Percentiles rank a stretch among this genome's conserved stretches.
Evolutionary conservation across 352 stramenopile species (phyloP).

Genomic region (Globisporangium parvum): DNA sequence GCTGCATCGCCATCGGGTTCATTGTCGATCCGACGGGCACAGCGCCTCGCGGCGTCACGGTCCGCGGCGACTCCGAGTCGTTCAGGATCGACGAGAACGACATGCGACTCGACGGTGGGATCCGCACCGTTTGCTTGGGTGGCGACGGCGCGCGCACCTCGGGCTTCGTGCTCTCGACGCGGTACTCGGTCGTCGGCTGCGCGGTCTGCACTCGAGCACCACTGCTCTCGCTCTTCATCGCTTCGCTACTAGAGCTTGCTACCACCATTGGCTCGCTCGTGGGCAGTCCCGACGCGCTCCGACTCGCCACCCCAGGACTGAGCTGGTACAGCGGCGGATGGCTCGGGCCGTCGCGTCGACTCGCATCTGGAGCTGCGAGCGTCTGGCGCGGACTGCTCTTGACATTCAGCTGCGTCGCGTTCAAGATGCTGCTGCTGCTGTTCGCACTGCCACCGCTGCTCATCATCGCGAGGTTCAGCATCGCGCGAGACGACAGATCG

Average conservation of each 20-base stretch:
- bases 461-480: constrained; percentile 56
- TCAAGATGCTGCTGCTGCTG: constrained; percentile 3
- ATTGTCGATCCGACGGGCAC: constrained; percentile 2
- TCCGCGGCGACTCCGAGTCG: constrained; percentile 56
- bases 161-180: not conserved
- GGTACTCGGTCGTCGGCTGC: not conserved
- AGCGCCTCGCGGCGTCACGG: constrained; percentile 10
- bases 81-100: constrained; percentile 88
- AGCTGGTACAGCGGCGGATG: constrained; percentile 14
- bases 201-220: not conserved
- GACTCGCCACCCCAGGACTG: constrained; percentile 1
- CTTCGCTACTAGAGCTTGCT: not conserved
- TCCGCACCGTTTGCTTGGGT: constrained; percentile 17
- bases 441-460: constrained; percentile 25
- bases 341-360: constrained; percentile 3
- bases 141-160: constrained; percentile 7
- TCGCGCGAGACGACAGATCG: constrained; percentile 40
- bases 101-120: constrained; percentile 65
- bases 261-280: too few species aligned
- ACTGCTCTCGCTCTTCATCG: constrained; percentile 6
- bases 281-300: not conserved
- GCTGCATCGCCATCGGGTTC: not conserved
- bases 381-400: constrained; percentile 13
- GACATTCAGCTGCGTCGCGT: constrained; percentile 8
- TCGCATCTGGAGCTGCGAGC: constrained; percentile 1